Base-by-base conservation (phyloP, 176 grass and related monocot genomes). In the Oryza longistaminata region DNA sequence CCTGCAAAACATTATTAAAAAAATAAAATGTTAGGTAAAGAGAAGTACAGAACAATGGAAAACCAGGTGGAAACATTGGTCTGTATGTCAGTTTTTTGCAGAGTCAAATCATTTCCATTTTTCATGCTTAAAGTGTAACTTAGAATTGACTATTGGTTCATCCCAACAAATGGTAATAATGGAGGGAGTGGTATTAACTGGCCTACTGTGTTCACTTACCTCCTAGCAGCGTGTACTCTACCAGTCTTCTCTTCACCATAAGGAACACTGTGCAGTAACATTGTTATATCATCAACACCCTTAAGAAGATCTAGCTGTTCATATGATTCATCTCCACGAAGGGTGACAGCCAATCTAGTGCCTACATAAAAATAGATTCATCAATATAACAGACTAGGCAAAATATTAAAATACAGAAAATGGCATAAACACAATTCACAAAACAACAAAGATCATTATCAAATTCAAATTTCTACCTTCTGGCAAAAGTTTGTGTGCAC, bases 401-500 rank as follows among this genome's bases (percentile, higher is more conserved):
- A 70, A 9, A 74, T 37, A 11, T 26, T 26, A 43, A 78, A 74
- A 62, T 60, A 60, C 29, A 71, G 33, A 71, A 45, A 66, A 68
- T 34, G 34, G 11, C 61, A 82, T 22, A 29, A 65, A 55, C 0
- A 34, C 2, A 25, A 66, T 66, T 64, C 40, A 70, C 0, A 70
- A 60, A 48, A 73, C 11, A 64, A 75, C 43, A 58, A 78, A 39
- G 11, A 77, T 65, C 48, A 73, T 76, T 70, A 25, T 78, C 37
- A 61, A 82, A 83, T 71, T 43, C 48, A 77, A 82, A 72, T 40
- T 8, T 16, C 19, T 88, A 99, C 96, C 96, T 94, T 96, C 86
- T 89, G 93, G 96, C 82, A 99, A 90, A 84, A 99, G 91, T 68
- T 92, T 94, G 78, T 94, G 82, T 80, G 96, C 92, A 81, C 87